Evolutionary conservation across 805 yeast genomes (phyloP).

Genomic region (Metschnikowia gelsemii): DNA sequence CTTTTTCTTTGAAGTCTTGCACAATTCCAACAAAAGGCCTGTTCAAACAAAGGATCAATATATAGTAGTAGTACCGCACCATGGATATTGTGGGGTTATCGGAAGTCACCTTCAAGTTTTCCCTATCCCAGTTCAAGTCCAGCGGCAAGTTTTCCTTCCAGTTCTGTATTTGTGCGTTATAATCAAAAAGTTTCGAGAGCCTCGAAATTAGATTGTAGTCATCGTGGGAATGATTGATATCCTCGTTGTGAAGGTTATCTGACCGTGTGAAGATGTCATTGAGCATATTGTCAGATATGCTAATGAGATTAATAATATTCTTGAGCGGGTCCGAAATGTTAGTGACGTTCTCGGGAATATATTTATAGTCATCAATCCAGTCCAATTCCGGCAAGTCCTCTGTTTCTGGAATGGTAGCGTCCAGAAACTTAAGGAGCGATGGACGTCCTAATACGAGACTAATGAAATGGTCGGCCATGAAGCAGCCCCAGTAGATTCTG

Average conservation of each 20-base stretch:
- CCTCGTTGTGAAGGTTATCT: slow-evolving; percentile 24
- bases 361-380: slow-evolving; percentile 61
- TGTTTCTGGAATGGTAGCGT: slow-evolving; percentile 60
- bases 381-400: slow-evolving; percentile 59
- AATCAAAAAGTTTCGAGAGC: slow-evolving; percentile 40
- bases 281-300: slow-evolving; percentile 45
- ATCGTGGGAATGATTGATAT: slow-evolving; percentile 25
- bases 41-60: slow-evolving; percentile 56
- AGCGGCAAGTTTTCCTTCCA: slow-evolving; percentile 54
- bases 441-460: slow-evolving; percentile 61
- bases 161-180: slow-evolving; percentile 48
- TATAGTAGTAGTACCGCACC: slow-evolving; percentile 57
- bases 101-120: slow-evolving; percentile 40
- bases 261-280: slow-evolving; percentile 45
- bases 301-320: slow-evolving; percentile 42
- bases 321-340: slow-evolving; percentile 46
- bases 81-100: slow-evolving; percentile 54
- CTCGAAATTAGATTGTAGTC: slow-evolving; percentile 45
- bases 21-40: slow-evolving; percentile 53
- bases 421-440: slow-evolving; percentile 50
- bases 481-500: slow-evolving; percentile 67
- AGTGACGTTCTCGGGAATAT: slow-evolving; percentile 27
- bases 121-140: slow-evolving; percentile 49
- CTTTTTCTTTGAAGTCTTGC: slow-evolving; percentile 17
- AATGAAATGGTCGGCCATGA: slow-evolving; percentile 62